These are phyloP conservation scores for Trichoderma polysporum DNA, from an alignment of 2,329 filamentous ascomycete genomes.

Conservation along the genomic window DNA sequence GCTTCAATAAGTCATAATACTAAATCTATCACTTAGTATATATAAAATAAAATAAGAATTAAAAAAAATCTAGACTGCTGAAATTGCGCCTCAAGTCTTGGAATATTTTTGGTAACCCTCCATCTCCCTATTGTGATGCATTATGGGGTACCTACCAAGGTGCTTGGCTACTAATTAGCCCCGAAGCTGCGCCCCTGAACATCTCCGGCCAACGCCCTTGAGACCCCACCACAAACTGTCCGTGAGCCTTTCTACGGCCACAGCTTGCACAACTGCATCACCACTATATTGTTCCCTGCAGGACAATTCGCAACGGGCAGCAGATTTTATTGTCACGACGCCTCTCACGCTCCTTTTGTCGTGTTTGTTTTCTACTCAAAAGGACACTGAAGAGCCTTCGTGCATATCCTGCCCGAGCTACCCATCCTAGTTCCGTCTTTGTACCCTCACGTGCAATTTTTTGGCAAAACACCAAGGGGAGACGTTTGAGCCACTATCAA, in stretches of 20 bases:
- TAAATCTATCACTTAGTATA: background rate
- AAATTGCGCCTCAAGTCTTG: background rate
- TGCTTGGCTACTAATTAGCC: constrained; percentile 2
- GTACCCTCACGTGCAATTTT: background rate
- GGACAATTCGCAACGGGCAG: background rate
- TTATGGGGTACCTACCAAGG: background rate
- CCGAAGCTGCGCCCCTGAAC: background rate
- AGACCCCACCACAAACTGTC: background rate
- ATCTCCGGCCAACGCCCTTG: background rate
- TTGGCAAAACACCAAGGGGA: background rate
- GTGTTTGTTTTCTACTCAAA: background rate
- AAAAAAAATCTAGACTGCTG: background rate
- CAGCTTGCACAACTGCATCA: background rate
- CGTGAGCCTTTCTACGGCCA: background rate
- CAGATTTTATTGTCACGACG: background rate
- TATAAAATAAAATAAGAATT: background rate
- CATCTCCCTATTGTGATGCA: background rate
- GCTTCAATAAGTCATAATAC: no score
- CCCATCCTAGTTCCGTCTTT: background rate
- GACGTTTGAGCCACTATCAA: background rate
- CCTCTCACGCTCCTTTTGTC: background rate
- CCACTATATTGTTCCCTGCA: background rate
- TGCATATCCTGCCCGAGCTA: background rate
- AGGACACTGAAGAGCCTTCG: background rate
- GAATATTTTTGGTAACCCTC: background rate